Evolutionary conservation across 352 stramenopile genomes (phyloP), one percentile per base, ranked within the genome.

Genomic region (Pythium dissimile): DNA sequence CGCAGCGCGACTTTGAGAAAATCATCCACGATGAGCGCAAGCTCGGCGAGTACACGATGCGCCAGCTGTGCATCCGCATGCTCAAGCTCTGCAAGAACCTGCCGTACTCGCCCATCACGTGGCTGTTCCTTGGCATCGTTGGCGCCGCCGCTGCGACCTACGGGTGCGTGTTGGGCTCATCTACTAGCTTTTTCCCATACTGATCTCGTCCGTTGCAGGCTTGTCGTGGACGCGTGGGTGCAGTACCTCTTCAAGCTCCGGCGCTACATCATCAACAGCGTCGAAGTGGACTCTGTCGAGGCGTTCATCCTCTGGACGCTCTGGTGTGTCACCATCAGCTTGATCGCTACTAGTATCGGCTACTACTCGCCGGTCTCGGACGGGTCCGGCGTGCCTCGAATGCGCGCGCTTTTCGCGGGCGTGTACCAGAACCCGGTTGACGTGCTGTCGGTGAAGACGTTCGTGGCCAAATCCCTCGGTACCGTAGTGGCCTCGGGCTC

Each of bases 71-170:
- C 30, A 67, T 88, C 18, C 65, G 64, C 4, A 84, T 73, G 34
- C 73, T 89, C 11, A 64, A 66, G 27, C 39, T 92, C 41, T 92
- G 80, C 66, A 87, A 86, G 53, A 82, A 88, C 49, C 43, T 94
- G n/a, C 82, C 84, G 20, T 85, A 91, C 43, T 94, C 84, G 27
- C 84, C 80, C 1, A 80, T 90, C 24, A 94, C 78, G 49, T 94
- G 84, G 84, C 64, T 91, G 18, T 94, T 86, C 37, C 60, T 94
- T 32, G 69, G 77, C 31, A 66, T 86, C 7, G 56, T 94, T 9
- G 80, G 84, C 8, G 64, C 59, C 2, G 51, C 88, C 44, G 73
- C 80, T 15, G 82, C 82, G 31, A 38, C 86, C 12, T 88, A 86
- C 49, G 81, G 78, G 83, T 92, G 71, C 31, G 64, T 61, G 5